These are phyloP conservation scores for Metarhizium humberi DNA, from an alignment of 2,329 filamentous ascomycete species.

Conservation along the genomic window DNA sequence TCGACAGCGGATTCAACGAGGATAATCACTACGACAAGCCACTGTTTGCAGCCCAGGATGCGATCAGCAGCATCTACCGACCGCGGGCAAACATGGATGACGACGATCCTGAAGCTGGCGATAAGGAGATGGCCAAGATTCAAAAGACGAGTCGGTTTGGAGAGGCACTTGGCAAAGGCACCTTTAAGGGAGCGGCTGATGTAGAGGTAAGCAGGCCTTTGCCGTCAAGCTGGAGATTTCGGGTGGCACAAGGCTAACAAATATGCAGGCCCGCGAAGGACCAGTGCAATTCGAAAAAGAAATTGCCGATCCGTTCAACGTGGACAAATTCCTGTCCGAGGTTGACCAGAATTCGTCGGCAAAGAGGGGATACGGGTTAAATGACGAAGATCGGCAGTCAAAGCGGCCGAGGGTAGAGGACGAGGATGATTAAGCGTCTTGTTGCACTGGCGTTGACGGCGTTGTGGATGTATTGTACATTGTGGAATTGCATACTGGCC, in stretches of 20 bases:
- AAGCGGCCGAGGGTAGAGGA: slow-evolving; percentile 77
- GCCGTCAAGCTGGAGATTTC: background rate
- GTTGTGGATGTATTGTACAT: background rate
- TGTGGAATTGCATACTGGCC: background rate
- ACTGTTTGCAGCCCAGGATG: slow-evolving; percentile 90
- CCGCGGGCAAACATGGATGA: slow-evolving; percentile 68
- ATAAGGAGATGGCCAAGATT: slow-evolving; percentile 79
- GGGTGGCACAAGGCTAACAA: slow-evolving; percentile 19
- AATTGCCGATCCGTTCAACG: slow-evolving; percentile 75
- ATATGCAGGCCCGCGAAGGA: slow-evolving; percentile 61
- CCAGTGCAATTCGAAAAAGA: slow-evolving; percentile 97
- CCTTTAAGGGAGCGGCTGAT: slow-evolving; percentile 79
- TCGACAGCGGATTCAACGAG: slow-evolving; percentile 90
- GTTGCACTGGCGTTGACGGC: background rate
- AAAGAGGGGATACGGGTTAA: slow-evolving; percentile 69
- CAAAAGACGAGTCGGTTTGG: slow-evolving; percentile 74
- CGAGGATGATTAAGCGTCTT: slow-evolving; percentile 25
- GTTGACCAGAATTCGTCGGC: slow-evolving; percentile 53
- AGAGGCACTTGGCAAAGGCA: slow-evolving; percentile 80
- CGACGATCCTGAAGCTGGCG: slow-evolving; percentile 69
- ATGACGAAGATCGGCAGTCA: slow-evolving; percentile 51
- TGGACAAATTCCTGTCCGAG: slow-evolving; percentile 86
- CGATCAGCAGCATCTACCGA: slow-evolving; percentile 87
- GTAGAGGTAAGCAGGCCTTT: slow-evolving; percentile 53
- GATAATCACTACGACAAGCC: slow-evolving; percentile 97